Evolutionary conservation across 805 yeast species (phyloP), one percentile per base, ranked within the genome.

Genomic region (Debaryomyces castellii): DNA sequence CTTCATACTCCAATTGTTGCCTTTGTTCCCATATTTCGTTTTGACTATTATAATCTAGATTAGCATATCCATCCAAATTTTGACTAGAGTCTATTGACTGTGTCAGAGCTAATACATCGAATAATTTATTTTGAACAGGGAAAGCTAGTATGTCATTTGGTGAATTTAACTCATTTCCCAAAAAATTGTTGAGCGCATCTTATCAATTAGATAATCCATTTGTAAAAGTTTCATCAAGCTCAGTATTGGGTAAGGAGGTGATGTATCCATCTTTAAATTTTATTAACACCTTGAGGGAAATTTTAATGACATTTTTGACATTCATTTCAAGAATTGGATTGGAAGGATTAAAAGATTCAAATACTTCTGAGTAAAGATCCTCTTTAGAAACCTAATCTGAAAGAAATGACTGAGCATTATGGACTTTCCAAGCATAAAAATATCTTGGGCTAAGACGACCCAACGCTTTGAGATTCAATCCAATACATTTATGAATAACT

Each of bases 341-440:
- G n/a, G n/a, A n/a, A n/a, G n/a, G n/a, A n/a, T n/a, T n/a, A n/a
- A n/a, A n/a, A n/a, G n/a, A n/a, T n/a, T n/a, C n/a, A n/a, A n/a
- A 22, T 22, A 8, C 8, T 6, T 8, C 8, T 7, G 34, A 21
- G 20, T 35, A 35, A 2, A 35, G 5, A 4, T 35, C 38, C 24
- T 21, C 11, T 11, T 18, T 35, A 9, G 18, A 16, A 3, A 44
- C 14, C 12, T 42, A 23, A 17, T 43, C 37, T 27, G 35, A 14
- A 16, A 41, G 16, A 21, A 45, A 45, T 12, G 37, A 14, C 17
- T 44, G 44, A 2, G 42, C 61, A 43, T 62, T 63, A 5, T 45
- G 46, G 12, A 60, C 53, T 47, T 60, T 53, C 68, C 68, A 63
- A 2, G 66, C 55, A 44, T 57, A 60, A 48, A 60, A 63, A 51